Percentiles rank a stretch among this genome's conserved stretches.
Conservation (phyloP, 495 filamentous ascomycete genomes). For the Aspergillus funiculosus region DNA sequence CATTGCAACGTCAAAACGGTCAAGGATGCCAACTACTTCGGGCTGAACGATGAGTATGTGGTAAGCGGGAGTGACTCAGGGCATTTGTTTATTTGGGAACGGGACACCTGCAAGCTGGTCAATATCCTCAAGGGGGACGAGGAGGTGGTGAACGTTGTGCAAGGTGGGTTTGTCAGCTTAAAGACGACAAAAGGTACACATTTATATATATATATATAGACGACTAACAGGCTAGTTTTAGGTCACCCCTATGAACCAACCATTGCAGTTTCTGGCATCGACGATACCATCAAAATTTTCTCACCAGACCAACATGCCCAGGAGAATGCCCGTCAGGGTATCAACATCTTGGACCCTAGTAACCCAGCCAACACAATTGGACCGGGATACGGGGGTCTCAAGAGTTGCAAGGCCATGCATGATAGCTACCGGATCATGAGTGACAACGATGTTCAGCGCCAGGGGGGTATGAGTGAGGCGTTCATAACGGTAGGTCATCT, state of each 20-base stretch:
- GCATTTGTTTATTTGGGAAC: constrained; percentile 67
- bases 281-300: constrained; percentile 73
- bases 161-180: constrained; percentile 48
- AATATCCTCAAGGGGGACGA: constrained; percentile 67
- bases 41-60: constrained; percentile 68
- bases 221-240: constrained; percentile 12
- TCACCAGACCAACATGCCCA: constrained; percentile 57
- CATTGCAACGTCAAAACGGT: constrained; percentile 72
- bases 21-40: constrained; percentile 71
- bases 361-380: constrained; percentile 32
- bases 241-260: constrained; percentile 69
- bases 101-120: constrained; percentile 55
- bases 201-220: background rate
- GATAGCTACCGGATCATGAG: constrained; percentile 58
- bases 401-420: constrained; percentile 54
- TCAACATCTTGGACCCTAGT: constrained; percentile 48
- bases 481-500: constrained; percentile 53
- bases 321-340: constrained; percentile 49
- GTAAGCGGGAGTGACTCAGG: constrained; percentile 66
- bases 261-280: constrained; percentile 66
- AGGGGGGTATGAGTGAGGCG: constrained; percentile 56
- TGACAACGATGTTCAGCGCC: constrained; percentile 59
- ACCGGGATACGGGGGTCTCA: constrained; percentile 37
- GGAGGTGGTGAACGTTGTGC: constrained; percentile 69
- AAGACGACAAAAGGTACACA: too few relatives aligned